Percentiles rank a stretch among this genome's conserved stretches.
These are phyloP conservation scores for Chaetomium sp. DNA, from an alignment of 2,329 filamentous ascomycete genomes.

Conservation along the genomic window DNA sequence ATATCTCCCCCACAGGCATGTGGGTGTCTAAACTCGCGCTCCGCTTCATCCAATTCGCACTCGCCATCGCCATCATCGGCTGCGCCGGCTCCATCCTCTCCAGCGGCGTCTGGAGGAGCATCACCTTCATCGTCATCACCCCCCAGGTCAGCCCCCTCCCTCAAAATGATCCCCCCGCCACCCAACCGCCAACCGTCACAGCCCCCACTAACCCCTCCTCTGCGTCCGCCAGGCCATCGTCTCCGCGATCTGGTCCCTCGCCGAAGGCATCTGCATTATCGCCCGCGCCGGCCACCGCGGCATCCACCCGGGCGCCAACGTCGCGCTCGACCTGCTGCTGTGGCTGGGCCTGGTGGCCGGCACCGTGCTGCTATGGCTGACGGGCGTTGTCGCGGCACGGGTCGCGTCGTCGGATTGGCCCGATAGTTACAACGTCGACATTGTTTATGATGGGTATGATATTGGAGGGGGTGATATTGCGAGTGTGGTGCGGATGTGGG, in stretches of 20 bases:
- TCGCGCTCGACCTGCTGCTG: conserved; percentile 28
- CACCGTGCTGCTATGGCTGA: not conserved
- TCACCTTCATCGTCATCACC: conserved; percentile 2
- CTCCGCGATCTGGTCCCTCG: conserved; percentile 16
- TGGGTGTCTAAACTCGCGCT: conserved; percentile 20
- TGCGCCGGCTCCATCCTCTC: not conserved
- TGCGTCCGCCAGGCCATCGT: not conserved
- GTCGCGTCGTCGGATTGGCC: not conserved
- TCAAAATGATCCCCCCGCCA: not conserved
- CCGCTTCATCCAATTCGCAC: conserved; percentile 14
- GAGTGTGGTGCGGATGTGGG: not conserved
- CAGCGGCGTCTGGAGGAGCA: not conserved
- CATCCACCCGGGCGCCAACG: conserved; percentile 39
- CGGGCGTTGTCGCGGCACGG: not conserved
- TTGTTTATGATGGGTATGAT: not conserved
- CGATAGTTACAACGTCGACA: not conserved
- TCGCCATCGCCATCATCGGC: conserved; percentile 14
- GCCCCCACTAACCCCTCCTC: not conserved
- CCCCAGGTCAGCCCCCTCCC: conserved; percentile 8
- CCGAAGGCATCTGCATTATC: conserved; percentile 21
- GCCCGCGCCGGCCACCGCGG: conserved; percentile 26
- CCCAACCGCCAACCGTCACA: too few relatives aligned
- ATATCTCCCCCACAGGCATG: conserved; percentile 11
- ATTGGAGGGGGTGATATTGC: not conserved
- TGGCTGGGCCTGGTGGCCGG: conserved; percentile 20